Evolutionary conservation across 2,329 filamentous ascomycete genomes (phyloP).

Genomic region (Scedosporium boydii): DNA sequence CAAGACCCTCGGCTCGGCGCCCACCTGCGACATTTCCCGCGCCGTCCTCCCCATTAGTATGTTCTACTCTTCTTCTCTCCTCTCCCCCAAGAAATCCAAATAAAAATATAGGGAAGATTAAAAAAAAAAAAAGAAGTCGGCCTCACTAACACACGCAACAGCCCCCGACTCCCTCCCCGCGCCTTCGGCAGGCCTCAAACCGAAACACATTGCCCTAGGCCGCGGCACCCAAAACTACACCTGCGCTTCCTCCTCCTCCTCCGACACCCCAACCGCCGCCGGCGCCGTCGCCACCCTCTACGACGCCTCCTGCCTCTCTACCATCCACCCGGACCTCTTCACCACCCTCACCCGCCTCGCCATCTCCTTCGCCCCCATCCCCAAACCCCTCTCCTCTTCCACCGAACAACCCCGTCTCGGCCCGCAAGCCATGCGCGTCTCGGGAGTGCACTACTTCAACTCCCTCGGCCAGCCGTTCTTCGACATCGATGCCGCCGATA

Average conservation of each 20-base stretch:
- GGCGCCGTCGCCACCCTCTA: constrained; percentile 80
- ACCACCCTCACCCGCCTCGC: constrained; percentile 55
- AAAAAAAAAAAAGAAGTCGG: neutral
- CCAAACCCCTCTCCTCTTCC: constrained; percentile 17
- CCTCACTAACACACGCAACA: constrained; percentile 13
- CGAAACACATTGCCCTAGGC: constrained; percentile 76
- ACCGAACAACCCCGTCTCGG: constrained; percentile 25
- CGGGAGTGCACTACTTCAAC: constrained; percentile 73
- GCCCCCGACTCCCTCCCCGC: constrained; percentile 51
- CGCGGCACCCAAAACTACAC: constrained; percentile 93
- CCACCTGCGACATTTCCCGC: constrained; percentile 44
- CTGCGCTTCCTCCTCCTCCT: constrained; percentile 54
- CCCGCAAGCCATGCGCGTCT: constrained; percentile 53
- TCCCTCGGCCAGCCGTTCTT: constrained; percentile 63
- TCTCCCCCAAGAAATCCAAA: constrained; percentile 3
- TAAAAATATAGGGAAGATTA: too few species aligned
- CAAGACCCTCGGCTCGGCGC: constrained; percentile 28
- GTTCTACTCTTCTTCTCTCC: constrained; percentile 13
- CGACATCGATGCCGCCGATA: constrained; percentile 46
- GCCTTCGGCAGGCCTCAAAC: constrained; percentile 47
- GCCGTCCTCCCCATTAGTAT: constrained; percentile 41
- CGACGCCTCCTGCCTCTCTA: constrained; percentile 74
- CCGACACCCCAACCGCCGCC: constrained; percentile 49
- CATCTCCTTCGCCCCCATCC: constrained; percentile 52
- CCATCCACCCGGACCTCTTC: constrained; percentile 58